Conservation (phyloP, 768 basidiomycete species). For the Phlebiopsis flavidoalba region DNA sequence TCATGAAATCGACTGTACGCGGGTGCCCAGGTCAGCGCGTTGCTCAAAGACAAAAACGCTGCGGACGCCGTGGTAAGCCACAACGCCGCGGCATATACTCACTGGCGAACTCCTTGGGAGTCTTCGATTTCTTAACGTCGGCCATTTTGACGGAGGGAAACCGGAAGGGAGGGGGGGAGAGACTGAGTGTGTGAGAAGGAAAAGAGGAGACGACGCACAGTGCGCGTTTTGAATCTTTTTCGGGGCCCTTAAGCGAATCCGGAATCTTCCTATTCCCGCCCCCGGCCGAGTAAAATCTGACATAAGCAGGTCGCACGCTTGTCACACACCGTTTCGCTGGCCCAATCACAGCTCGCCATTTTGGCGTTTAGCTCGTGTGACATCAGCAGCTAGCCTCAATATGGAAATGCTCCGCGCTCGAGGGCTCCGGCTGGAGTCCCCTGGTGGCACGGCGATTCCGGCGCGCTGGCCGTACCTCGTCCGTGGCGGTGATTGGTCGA, state of each 20-base stretch:
- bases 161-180: constrained; percentile 31
- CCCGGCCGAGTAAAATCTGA: constrained; percentile 5
- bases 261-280: constrained; percentile 18
- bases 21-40: constrained; percentile 30
- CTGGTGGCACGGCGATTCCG: not conserved
- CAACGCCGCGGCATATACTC: constrained; percentile 23
- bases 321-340: not conserved
- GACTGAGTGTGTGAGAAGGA: constrained; percentile 51
- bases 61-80: not conserved
- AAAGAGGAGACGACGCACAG: constrained; percentile 43
- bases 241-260: constrained; percentile 15
- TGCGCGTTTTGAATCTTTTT: constrained; percentile 17
- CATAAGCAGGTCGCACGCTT: constrained; percentile 6
- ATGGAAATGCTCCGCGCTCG: not conserved
- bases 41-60: not conserved
- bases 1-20: constrained; percentile 80
- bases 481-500: too few species aligned
- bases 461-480: not conserved
- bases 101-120: constrained; percentile 89
- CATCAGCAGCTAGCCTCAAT: not conserved
- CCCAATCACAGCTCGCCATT: constrained; percentile 3
- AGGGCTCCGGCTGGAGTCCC: too few species aligned
- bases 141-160: constrained; percentile 63
- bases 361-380: constrained; percentile 11
- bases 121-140: constrained; percentile 79